phyloP scores from a whole-genome alignment of 1,284 basidiomycete genomes.

The Moniliella sp. region DNA sequence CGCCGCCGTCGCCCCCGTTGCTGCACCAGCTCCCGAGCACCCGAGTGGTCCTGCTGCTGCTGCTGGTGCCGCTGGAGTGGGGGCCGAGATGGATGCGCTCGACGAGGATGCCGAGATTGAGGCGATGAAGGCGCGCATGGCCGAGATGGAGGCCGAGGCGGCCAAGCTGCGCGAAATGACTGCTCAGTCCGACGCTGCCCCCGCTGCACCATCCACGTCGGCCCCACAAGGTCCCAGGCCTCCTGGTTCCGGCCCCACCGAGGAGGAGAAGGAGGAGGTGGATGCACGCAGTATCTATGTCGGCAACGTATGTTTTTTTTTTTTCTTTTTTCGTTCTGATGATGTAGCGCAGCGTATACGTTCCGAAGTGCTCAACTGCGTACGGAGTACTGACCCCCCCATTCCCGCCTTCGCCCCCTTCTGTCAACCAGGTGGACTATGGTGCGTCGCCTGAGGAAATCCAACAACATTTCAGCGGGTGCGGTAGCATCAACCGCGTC shows the following conservation, averaged over 20 bases:
- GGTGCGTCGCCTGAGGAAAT: constrained; percentile 92
- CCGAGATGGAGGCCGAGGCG: constrained; percentile 73
- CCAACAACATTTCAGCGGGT: constrained; percentile 86
- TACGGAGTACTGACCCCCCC: too few relatives aligned
- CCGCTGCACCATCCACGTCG: too few relatives aligned
- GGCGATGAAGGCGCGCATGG: constrained; percentile 55
- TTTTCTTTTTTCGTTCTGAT: background rate
- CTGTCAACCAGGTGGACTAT: constrained; percentile 95
- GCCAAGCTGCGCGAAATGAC: constrained; percentile 65
- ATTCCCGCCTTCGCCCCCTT: too few relatives aligned
- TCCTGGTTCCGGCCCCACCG: too few relatives aligned
- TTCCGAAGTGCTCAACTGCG: too few relatives aligned
- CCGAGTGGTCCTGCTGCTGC: background rate
- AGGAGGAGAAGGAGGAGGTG: constrained; percentile 42
- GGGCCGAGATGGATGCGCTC: too few relatives aligned
- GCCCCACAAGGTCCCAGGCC: too few relatives aligned
- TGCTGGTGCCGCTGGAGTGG: constrained; percentile 4
- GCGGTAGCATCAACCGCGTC: constrained; percentile 92
- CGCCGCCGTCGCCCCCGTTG: too few relatives aligned
- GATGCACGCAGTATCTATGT: constrained; percentile 81
- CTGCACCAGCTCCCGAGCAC: too few relatives aligned
- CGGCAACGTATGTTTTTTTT: constrained; percentile 83
- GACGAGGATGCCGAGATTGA: constrained; percentile 37
- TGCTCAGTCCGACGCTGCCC: too few relatives aligned
- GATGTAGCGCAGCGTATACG: too few relatives aligned